These are phyloP conservation scores for Talaromyces sp. DNA, from an alignment of 2,329 filamentous ascomycete species.

Conservation along the genomic window DNA sequence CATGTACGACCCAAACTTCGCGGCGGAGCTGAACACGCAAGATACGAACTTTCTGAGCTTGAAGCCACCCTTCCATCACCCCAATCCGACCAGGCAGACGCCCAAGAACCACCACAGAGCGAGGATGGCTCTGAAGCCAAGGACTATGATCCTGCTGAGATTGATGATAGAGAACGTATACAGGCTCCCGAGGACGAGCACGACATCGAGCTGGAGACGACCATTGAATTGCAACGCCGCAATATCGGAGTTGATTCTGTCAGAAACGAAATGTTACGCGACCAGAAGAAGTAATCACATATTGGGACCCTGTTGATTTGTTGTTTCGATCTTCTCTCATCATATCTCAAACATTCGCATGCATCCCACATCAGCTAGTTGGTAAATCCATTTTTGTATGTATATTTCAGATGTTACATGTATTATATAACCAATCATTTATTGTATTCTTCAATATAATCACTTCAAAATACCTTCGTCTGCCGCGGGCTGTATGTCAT, in stretches of 20 bases:
- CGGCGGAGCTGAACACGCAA: neutral
- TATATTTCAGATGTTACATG: neutral
- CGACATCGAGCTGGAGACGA: slow-evolving; percentile 23
- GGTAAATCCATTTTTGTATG: neutral
- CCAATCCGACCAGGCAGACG: neutral
- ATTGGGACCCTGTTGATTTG: neutral
- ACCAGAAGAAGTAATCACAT: neutral
- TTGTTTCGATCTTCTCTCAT: neutral
- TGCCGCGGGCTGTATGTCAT: too few relatives aligned
- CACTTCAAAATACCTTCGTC: neutral
- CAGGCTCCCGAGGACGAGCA: slow-evolving; percentile 21
- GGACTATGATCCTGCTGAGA: slow-evolving; percentile 2
- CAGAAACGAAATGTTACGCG: slow-evolving; percentile 16
- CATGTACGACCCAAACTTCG: slow-evolving; percentile 12
- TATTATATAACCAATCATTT: neutral
- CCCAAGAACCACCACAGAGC: neutral
- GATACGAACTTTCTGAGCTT: neutral
- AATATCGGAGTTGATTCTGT: slow-evolving; percentile 8
- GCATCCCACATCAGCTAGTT: neutral
- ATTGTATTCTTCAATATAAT: neutral
- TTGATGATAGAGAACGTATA: slow-evolving; percentile 9
- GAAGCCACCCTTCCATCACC: neutral
- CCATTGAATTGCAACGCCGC: slow-evolving; percentile 15
- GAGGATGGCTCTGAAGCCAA: neutral
- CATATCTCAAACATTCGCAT: neutral